These are phyloP conservation scores for Cutaneotrichosporon dermatis DNA, from an alignment of 1,284 basidiomycete species.

Conservation along the genomic window DNA sequence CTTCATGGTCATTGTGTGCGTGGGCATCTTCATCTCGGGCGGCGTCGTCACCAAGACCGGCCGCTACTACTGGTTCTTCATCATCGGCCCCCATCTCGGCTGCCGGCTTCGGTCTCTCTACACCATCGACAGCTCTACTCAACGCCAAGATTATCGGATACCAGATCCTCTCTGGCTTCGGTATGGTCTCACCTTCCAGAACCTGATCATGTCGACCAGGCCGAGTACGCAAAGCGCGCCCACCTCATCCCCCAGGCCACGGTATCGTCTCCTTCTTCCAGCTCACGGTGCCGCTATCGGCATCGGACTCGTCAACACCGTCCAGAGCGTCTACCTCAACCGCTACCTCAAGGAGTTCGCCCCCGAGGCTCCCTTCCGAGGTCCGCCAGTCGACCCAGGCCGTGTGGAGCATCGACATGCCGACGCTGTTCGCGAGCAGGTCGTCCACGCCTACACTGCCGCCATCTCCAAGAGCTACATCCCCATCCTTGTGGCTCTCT, in stretches of 20 bases:
- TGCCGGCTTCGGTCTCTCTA: constrained; percentile 53
- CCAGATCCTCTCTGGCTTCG: constrained; percentile 52
- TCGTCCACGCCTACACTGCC: constrained; percentile 51
- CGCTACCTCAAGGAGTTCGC: constrained; percentile 28
- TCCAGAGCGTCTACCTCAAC: constrained; percentile 43
- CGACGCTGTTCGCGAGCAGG: constrained; percentile 33
- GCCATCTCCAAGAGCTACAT: constrained; percentile 50
- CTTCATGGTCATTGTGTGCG: constrained; percentile 49
- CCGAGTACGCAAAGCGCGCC: constrained; percentile 45
- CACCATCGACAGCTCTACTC: constrained; percentile 46
- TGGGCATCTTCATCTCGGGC: constrained; percentile 48
- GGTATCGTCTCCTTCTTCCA: constrained; percentile 48
- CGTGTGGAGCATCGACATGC: constrained; percentile 33
- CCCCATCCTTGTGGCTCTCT: constrained; percentile 49
- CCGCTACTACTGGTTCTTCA: constrained; percentile 49
- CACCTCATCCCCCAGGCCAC: constrained; percentile 42
- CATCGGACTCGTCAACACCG: constrained; percentile 49
- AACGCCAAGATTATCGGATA: constrained; percentile 49
- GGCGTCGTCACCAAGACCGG: constrained; percentile 45
- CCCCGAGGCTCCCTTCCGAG: constrained; percentile 37
- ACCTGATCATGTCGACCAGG: constrained; percentile 51
- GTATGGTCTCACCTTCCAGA: constrained; percentile 42
- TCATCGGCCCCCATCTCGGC: constrained; percentile 39
- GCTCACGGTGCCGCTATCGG: constrained; percentile 51
- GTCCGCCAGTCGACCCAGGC: constrained; percentile 36